Conservation (phyloP, 2,329 filamentous ascomycete species). For the Exophiala lecanii-corni region DNA sequence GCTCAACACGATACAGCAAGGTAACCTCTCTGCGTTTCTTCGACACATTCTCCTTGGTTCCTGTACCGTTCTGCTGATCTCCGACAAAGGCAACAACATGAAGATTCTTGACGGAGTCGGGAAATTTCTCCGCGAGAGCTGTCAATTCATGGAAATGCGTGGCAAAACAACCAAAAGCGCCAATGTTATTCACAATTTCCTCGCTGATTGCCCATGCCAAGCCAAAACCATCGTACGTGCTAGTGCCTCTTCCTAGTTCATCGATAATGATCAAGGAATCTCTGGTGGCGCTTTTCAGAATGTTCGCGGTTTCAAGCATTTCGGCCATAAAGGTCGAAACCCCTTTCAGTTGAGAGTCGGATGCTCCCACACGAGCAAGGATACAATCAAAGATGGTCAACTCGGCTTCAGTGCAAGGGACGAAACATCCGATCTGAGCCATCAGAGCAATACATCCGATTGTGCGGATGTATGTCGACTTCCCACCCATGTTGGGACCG, state of each 20-base stretch:
- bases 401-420: conserved; percentile 85
- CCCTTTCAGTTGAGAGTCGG: conserved; percentile 93
- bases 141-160: conserved; percentile 99
- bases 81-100: conserved; percentile 93
- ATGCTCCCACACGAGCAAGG: conserved; percentile 89
- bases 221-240: conserved; percentile 96
- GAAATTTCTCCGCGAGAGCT: conserved; percentile 77
- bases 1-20: conserved; percentile 92
- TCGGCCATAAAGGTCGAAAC: conserved; percentile 99
- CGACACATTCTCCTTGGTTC: conserved; percentile 31
- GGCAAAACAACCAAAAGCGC: conserved; percentile 90
- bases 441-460: conserved; percentile 95
- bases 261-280: conserved; percentile 98
- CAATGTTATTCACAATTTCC: conserved; percentile 92
- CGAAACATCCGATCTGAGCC: conserved; percentile 95
- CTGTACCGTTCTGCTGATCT: conserved; percentile 35
- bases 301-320: conserved; percentile 98
- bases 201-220: conserved; percentile 99
- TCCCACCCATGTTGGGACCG: conserved; percentile 98
- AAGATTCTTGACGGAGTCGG: conserved; percentile 77
- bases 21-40: conserved; percentile 77
- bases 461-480: conserved; percentile 96
- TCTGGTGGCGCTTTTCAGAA: conserved; percentile 90
- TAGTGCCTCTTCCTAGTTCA: conserved; percentile 91
- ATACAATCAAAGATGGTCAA: conserved; percentile 96